Evolutionary conservation across 164 flowering plant species (phyloP), one percentile per base, ranked within the genome.

Genomic region (Stephania cephalantha): DNA sequence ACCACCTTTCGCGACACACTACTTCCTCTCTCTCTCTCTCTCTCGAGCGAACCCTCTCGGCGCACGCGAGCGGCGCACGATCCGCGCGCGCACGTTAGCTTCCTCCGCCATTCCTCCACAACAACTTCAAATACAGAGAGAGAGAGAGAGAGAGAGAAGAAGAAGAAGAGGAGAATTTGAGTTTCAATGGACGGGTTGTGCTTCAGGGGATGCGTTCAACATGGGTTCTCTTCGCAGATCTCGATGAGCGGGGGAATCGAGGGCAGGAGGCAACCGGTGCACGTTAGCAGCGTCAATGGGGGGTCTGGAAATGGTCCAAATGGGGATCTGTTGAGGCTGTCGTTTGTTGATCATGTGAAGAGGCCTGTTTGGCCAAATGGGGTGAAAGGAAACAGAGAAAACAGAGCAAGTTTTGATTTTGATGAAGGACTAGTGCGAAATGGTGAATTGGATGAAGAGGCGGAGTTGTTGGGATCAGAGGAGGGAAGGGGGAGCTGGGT

Each of bases 141-240:
- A 5, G 76, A 48, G 17, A 61, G 11, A 71, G 70, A 20, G 31
- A 71, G 70, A 20, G 31, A 31, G 44, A 9, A 2, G 50, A 18
- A 9, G 45, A 13, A 63, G 30, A 64, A 8, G 31, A 64, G 7
- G n/a, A 25, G 25, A 35, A 35, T 35, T 35, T 35, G 42, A 4
- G 3, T 35, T 35, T 35, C 42, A 76, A 93, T 93, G 96, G 97
- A 91, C 75, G 67, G 80, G 61, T 70, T 93, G 29, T 86, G 85
- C 63, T 77, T 89, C 73, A 89, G 84, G 71, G 73, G 86, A 29
- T 89, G 85, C 76, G 74, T 88, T 68, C 84, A 35, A 2, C 42
- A 79, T 53, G 82, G 82, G n/a, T 69, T 88, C 35, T 42, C 83
- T 9, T 46, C 89, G 6, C 6, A 86, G 77, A 80, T 83, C 73